Conservation (phyloP, 352 stramenopile genomes). For the Peronospora farinosa region DNA sequence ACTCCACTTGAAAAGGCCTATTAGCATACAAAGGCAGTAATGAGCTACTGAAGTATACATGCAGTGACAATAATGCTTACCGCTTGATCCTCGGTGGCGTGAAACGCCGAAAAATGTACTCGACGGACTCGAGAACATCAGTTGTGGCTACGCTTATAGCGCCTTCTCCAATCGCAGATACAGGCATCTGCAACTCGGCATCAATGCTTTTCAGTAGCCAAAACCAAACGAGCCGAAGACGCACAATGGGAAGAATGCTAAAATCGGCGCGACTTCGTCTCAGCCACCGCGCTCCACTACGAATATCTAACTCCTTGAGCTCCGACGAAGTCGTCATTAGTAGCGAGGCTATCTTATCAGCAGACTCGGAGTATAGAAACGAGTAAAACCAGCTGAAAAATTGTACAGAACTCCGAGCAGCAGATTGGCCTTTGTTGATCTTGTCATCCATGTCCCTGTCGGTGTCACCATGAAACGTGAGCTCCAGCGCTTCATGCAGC, state of each 20-base stretch:
- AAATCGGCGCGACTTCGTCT: conserved; percentile 39
- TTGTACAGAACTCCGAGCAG: conserved; percentile 6
- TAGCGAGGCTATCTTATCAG: conserved; percentile 17
- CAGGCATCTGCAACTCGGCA: conserved; percentile 2
- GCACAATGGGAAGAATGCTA: conserved; percentile 20
- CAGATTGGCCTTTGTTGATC: neutral
- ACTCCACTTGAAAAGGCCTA: conserved; percentile 50
- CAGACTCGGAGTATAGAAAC: conserved; percentile 7
- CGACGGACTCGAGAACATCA: conserved; percentile 45
- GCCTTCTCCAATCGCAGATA: conserved; percentile 3
- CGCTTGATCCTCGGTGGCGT: conserved; percentile 31
- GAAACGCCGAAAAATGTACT: conserved; percentile 57
- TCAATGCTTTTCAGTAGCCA: conserved; percentile 45
- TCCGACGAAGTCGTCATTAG: conserved; percentile 20
- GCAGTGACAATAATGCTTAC: conserved; percentile 12
- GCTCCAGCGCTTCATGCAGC: conserved; percentile 26
- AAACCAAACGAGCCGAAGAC: conserved; percentile 50
- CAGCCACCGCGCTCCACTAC: conserved; percentile 32
- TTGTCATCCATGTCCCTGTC: neutral
- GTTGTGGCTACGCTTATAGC: conserved; percentile 7
- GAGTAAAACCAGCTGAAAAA: conserved; percentile 54
- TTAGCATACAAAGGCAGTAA: neutral
- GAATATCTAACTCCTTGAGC: conserved; percentile 18
- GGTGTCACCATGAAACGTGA: conserved; percentile 8
- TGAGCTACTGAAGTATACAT: neutral